Evolutionary conservation across 805 yeast genomes (phyloP).

Genomic region (Wickerhamiella sergipiensis): DNA sequence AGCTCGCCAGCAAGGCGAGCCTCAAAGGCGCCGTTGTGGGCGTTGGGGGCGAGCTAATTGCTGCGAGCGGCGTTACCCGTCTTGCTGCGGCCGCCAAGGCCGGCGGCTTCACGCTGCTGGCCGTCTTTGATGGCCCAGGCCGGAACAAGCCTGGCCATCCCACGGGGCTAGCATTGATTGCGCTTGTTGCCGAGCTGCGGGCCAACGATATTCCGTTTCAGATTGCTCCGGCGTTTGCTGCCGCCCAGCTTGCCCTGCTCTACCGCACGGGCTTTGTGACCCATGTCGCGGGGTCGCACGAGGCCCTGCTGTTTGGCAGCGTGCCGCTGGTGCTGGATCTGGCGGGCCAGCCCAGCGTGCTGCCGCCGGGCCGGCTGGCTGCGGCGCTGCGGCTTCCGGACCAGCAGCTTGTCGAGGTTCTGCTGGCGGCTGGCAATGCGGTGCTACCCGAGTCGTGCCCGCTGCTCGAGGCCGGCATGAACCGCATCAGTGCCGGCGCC

Average conservation of each 20-base stretch:
- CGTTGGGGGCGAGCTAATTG: slow-evolving; percentile 12
- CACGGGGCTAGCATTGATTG: slow-evolving; percentile 1
- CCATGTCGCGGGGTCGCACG: slow-evolving; percentile 75
- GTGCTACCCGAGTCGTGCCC: slow-evolving; percentile 21
- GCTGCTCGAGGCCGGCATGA: slow-evolving; percentile 6
- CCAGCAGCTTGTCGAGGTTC: slow-evolving; percentile 59
- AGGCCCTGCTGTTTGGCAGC: slow-evolving; percentile 45
- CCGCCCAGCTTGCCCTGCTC: slow-evolving; percentile 67
- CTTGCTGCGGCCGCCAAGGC: slow-evolving; percentile 8
- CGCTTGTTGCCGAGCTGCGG: slow-evolving; percentile 40
- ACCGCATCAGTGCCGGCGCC: slow-evolving; percentile 12
- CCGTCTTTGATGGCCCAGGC: slow-evolving; percentile 18
- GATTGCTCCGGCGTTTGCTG: slow-evolving; percentile 71
- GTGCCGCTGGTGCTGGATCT: slow-evolving; percentile 61
- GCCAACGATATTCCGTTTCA: slow-evolving; percentile 47
- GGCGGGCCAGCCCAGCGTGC: slow-evolving; percentile 58
- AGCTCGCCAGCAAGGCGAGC: slow-evolving; percentile 11
- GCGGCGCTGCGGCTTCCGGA: slow-evolving; percentile 45
- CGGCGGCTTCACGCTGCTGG: slow-evolving; percentile 7
- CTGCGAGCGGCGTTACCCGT: slow-evolving; percentile 9
- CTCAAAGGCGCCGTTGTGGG: slow-evolving; percentile 13
- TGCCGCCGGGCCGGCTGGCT: slow-evolving; percentile 46
- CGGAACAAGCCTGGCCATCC: slow-evolving; percentile 7
- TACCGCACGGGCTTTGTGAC: slow-evolving; percentile 43
- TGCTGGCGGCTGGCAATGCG: slow-evolving; percentile 67